phyloP scores from a whole-genome alignment of 345 rosid genomes.

The Euphorbia lathyris region DNA sequence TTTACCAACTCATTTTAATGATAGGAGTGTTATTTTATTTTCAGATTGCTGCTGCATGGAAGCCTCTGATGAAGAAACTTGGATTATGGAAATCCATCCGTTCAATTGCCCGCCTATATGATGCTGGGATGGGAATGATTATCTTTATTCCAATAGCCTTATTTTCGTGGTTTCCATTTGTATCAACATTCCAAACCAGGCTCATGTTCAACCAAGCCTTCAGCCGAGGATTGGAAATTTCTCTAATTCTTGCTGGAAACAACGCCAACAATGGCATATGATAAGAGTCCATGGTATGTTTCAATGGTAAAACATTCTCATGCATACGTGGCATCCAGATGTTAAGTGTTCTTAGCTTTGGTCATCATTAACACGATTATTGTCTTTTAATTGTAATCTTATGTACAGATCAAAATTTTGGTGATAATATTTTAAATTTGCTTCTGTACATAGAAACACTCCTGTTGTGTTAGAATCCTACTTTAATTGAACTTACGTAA shows the following conservation, averaged over 20 bases:
- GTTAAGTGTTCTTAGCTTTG: neutral
- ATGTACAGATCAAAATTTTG: neutral
- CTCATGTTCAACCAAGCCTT: slow-evolving; percentile 98
- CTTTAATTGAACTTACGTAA: neutral
- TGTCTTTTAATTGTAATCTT: neutral
- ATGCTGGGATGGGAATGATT: slow-evolving; percentile 94
- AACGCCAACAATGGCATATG: slow-evolving; percentile 63
- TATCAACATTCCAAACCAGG: slow-evolving; percentile 95
- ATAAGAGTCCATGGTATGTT: slow-evolving; percentile 1
- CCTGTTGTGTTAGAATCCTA: neutral
- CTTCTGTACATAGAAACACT: neutral
- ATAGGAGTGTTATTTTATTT: neutral
- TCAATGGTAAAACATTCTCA: too few relatives aligned
- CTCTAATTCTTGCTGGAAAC: slow-evolving; percentile 95
- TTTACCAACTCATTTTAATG: neutral
- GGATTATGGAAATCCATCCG: slow-evolving; percentile 89
- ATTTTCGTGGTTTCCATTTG: slow-evolving; percentile 92
- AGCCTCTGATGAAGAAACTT: slow-evolving; percentile 65
- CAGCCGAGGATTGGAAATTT: slow-evolving; percentile 89
- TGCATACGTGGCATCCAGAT: neutral
- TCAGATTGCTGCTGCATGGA: slow-evolving; percentile 95
- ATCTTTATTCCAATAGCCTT: slow-evolving; percentile 82
- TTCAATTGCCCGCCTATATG: slow-evolving; percentile 79
- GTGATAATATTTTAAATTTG: neutral
- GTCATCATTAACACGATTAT: neutral